Conservation (phyloP, 176 grass and related monocot genomes). For the Melocanna baccifera region DNA sequence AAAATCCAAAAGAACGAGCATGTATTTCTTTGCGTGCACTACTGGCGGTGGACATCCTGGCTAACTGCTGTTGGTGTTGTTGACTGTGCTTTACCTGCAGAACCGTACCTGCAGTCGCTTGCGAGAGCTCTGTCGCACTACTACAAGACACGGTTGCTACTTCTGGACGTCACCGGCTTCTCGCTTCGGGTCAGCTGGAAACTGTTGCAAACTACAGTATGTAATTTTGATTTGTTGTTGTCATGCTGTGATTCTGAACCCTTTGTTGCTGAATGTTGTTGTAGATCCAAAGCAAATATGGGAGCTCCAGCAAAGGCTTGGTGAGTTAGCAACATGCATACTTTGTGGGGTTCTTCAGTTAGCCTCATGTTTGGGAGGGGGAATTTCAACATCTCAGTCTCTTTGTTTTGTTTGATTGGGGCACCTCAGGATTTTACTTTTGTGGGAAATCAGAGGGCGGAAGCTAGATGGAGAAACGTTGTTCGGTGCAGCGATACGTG, state of each 20-base stretch:
- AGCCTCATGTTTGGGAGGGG: neutral
- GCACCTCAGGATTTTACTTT: neutral
- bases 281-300: constrained; percentile 96
- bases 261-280: neutral
- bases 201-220: neutral
- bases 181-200: constrained; percentile 53
- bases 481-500: no score
- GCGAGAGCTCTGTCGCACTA: constrained; percentile 71
- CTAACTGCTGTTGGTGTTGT: neutral
- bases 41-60: neutral
- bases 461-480: no score
- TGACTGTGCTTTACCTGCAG: constrained; percentile 29
- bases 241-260: constrained; percentile 1
- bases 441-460: no score
- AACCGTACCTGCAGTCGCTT: constrained; percentile 84
- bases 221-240: neutral
- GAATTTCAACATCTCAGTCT: neutral
- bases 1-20: no score
- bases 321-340: constrained; percentile 31
- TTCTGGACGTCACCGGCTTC: constrained; percentile 83
- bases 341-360: neutral
- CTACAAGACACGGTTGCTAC: constrained; percentile 63
- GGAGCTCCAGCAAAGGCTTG: constrained; percentile 50
- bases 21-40: neutral
- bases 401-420: neutral